Evolutionary conservation across 2,329 filamentous ascomycete species (phyloP), one percentile per base, ranked within the genome.

Genomic region (Ophiostoma montium): DNA sequence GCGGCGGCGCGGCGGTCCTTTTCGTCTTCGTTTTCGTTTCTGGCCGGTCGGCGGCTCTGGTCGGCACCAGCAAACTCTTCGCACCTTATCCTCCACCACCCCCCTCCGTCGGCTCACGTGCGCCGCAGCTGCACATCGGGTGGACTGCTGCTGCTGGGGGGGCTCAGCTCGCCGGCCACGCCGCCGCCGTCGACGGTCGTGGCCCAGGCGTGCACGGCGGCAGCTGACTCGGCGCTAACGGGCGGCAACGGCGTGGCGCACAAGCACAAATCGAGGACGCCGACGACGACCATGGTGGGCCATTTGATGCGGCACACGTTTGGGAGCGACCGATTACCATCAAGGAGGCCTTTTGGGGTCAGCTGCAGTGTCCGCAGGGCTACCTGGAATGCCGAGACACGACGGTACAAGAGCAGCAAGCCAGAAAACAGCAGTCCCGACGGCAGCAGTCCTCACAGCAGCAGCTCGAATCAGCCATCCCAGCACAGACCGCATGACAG

Each of bases 111-210:
- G 23, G 61, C 62, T 50, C 66, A 70, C 58, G 63, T 70, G 21
- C 69, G 68, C 11, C 69, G 67, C 51, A 72, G 70, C 57, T 74
- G 75, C 57, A 70, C 73, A 32, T 76, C 74, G 1, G 71, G 75
- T 21, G 70, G 75, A 6, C 63, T 77, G 33, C 62, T 78, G 23
- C 67, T 78, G 15, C 59, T 76, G 46, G 70, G 73, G 46, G 70
- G 73, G 16, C 56, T 69, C 32, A 62, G 62, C 49, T 65, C 70
- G 19, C 64, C 62, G 32, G 58, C 64, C 3, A 62, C 65, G 3
- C 61, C 66, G 3, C 61, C 66, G 9, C 60, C 67, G 3, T 60
- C 62, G 31, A 58, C 66, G 0, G 63, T 66, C n/a, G 62, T 65
- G 16, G 60, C 63, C 16, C n/a, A n/a, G n/a, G 63, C 64, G 48